Percentiles rank a stretch among this genome's conserved stretches.
phyloP scores from a whole-genome alignment of 106 monocot genomes.

The Phalaenopsis equestris region DNA sequence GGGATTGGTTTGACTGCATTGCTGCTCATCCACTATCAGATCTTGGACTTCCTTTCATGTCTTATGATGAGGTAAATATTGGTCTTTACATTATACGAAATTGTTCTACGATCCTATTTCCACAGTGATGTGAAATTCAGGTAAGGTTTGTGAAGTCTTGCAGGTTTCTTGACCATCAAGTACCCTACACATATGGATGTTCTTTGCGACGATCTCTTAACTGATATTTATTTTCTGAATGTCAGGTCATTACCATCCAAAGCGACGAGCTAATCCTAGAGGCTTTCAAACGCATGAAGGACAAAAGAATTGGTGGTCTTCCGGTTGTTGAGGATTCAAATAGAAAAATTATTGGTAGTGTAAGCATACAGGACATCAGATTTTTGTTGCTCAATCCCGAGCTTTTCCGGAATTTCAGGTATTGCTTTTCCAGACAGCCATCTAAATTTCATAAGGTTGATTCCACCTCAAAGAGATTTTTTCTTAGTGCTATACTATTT shows the following conservation, averaged over 20 bases:
- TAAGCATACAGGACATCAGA: slow-evolving; percentile 76
- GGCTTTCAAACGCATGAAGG: slow-evolving; percentile 88
- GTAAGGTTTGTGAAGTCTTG: too few species aligned
- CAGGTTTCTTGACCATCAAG: too few species aligned
- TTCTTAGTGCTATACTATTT: background rate
- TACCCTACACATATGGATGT: background rate
- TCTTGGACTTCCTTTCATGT: slow-evolving; percentile 93
- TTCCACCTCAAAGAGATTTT: background rate
- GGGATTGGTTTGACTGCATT: slow-evolving; percentile 93
- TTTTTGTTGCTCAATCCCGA: slow-evolving; percentile 67
- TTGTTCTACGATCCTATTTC: background rate
- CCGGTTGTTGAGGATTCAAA: slow-evolving; percentile 62
- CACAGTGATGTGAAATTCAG: background rate
- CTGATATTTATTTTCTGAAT: background rate
- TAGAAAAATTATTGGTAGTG: slow-evolving; percentile 51
- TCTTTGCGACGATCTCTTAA: background rate
- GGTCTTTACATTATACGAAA: background rate
- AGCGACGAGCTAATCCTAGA: slow-evolving; percentile 73
- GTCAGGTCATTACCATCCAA: slow-evolving; percentile 59
- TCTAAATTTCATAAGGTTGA: background rate
- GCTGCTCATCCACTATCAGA: slow-evolving; percentile 54
- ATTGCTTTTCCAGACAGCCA: background rate
- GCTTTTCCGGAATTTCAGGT: slow-evolving; percentile 83
- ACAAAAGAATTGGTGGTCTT: slow-evolving; percentile 69
- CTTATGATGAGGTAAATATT: slow-evolving; percentile 61